Conservation (phyloP, 2,329 filamentous ascomycete species). For the Botrytis aclada region DNA sequence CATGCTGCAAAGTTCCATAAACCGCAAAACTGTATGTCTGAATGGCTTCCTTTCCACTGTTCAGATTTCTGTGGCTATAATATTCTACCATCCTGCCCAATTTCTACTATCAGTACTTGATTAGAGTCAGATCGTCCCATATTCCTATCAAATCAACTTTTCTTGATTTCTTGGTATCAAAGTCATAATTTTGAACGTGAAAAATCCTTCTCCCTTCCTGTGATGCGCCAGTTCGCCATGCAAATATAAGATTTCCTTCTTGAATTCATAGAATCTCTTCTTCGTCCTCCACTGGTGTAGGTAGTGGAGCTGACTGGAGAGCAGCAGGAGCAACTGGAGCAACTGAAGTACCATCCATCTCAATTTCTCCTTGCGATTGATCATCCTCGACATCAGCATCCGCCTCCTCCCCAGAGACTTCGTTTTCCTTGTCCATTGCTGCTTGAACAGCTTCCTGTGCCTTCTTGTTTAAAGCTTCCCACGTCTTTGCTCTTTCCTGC, state of each 20-base stretch:
- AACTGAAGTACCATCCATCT: slow-evolving; percentile 17
- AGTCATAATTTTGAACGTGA: slow-evolving; percentile 8
- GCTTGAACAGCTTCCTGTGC: slow-evolving; percentile 32
- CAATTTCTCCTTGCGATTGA: slow-evolving; percentile 12
- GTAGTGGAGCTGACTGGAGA: slow-evolving; percentile 17
- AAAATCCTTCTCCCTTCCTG: neutral
- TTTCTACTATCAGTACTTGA: neutral
- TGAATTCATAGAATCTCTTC: slow-evolving; percentile 31
- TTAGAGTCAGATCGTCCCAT: neutral
- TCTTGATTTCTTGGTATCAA: slow-evolving; percentile 28
- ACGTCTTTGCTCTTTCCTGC: slow-evolving; percentile 50
- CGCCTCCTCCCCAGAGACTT: slow-evolving; percentile 25
- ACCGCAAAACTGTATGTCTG: neutral
- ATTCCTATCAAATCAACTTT: neutral
- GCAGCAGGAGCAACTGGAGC: slow-evolving; percentile 10
- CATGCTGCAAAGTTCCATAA: neutral
- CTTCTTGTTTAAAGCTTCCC: slow-evolving; percentile 57
- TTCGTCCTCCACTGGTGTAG: slow-evolving; percentile 26
- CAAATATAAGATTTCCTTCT: slow-evolving; percentile 23
- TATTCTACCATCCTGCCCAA: neutral
- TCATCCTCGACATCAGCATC: slow-evolving; percentile 23
- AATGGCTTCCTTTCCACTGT: neutral
- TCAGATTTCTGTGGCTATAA: neutral
- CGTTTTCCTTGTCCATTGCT: slow-evolving; percentile 28
- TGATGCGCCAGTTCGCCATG: slow-evolving; percentile 26